Evolutionary conservation across 257 asterid species (phyloP).

Genomic region (Salvia rosmarinus): DNA sequence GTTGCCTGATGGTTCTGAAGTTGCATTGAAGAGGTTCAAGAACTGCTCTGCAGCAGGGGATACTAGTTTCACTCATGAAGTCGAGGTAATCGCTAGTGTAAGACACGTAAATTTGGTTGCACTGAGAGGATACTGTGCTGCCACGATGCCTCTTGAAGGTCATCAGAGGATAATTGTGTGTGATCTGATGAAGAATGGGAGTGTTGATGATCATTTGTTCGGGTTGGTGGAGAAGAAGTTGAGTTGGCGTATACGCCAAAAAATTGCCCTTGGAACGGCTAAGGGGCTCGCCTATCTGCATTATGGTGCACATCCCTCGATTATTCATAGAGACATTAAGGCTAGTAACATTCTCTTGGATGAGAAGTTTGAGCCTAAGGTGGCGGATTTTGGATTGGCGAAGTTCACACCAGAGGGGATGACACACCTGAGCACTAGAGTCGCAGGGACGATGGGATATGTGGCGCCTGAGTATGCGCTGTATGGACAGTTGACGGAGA

Average conservation of each 20-base stretch:
- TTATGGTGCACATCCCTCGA: slow-evolving; percentile 69
- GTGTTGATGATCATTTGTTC: slow-evolving; percentile 79
- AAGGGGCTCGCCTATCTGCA: slow-evolving; percentile 86
- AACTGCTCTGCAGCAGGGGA: slow-evolving; percentile 82
- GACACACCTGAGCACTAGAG: slow-evolving; percentile 87
- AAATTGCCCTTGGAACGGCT: slow-evolving; percentile 82
- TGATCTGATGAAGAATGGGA: slow-evolving; percentile 84
- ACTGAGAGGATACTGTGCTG: slow-evolving; percentile 81
- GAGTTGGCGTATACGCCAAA: slow-evolving; percentile 81
- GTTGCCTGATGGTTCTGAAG: slow-evolving; percentile 70
- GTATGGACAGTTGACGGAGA: slow-evolving; percentile 81
- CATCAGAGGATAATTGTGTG: slow-evolving; percentile 90
- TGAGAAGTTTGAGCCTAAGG: slow-evolving; percentile 75
- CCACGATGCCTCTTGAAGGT: slow-evolving; percentile 72
- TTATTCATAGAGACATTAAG: slow-evolving; percentile 83
- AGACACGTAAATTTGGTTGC: slow-evolving; percentile 83
- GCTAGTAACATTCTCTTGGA: slow-evolving; percentile 87
- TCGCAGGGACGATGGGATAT: slow-evolving; percentile 97
- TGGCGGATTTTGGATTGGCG: slow-evolving; percentile 92
- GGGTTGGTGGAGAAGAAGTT: slow-evolving; percentile 49
- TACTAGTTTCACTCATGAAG: slow-evolving; percentile 67
- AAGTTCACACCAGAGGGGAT: slow-evolving; percentile 74
- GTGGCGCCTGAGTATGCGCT: slow-evolving; percentile 94
- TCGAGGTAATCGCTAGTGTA: slow-evolving; percentile 85
- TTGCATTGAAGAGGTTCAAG: slow-evolving; percentile 89